A percentile compares a stretch with the other conserved stretches of the same genome.
Conservation (phyloP, 495 filamentous ascomycete genomes). For the Antarctomyces pellizariae region DNA sequence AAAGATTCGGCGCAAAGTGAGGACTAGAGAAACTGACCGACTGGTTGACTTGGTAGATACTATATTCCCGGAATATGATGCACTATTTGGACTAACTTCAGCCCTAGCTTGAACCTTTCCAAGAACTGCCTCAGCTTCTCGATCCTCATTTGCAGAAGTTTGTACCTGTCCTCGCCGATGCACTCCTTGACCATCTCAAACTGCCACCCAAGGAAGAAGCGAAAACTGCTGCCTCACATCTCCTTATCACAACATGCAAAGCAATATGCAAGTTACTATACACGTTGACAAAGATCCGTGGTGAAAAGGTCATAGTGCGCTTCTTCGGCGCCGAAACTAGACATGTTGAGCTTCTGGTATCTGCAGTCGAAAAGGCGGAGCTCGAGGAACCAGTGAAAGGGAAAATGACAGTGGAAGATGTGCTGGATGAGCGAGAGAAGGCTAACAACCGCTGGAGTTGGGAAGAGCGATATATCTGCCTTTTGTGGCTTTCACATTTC, state of each 20-base stretch:
- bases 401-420: too few relatives aligned
- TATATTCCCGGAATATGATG: neutral
- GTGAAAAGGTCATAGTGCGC: slow-evolving; percentile 71
- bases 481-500: slow-evolving; percentile 85
- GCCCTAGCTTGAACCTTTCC: slow-evolving; percentile 69
- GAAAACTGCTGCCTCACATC: slow-evolving; percentile 17
- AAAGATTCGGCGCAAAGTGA: slow-evolving; percentile 18
- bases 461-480: slow-evolving; percentile 71
- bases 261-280: slow-evolving; percentile 65
- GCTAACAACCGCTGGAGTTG: slow-evolving; percentile 28
- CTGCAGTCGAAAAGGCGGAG: slow-evolving; percentile 30
- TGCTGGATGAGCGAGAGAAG: slow-evolving; percentile 13
- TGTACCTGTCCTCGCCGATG: slow-evolving; percentile 45
- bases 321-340: slow-evolving; percentile 78
- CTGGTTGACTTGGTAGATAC: slow-evolving; percentile 21
- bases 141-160: slow-evolving; percentile 62
- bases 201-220: slow-evolving; percentile 2
- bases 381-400: too few relatives aligned
- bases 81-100: neutral
- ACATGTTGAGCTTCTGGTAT: slow-evolving; percentile 55
- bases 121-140: slow-evolving; percentile 90
- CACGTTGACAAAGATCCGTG: slow-evolving; percentile 81
- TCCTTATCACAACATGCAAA: slow-evolving; percentile 34
- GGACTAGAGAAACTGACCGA: slow-evolving; percentile 20
- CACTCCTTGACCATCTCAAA: slow-evolving; percentile 44